A percentile compares a stretch with the other conserved stretches of the same genome.
Conservation (phyloP, 805 yeast species). For the Metschnikowia cubensis region DNA sequence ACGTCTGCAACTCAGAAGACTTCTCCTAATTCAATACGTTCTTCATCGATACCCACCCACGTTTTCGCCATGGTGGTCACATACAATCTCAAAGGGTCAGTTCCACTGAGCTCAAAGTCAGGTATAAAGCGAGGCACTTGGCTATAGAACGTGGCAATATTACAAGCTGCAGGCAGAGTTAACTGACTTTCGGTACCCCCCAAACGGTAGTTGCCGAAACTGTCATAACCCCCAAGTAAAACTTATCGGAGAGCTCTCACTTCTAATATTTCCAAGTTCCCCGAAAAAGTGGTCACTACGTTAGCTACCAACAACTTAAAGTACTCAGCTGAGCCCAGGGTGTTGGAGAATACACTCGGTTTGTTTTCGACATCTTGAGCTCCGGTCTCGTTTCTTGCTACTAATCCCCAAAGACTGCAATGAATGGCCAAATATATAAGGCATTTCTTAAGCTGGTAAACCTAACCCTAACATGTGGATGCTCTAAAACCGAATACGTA, state of each 20-base stretch:
- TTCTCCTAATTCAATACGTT: too few relatives aligned
- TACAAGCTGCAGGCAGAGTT: slow-evolving; percentile 75
- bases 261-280: slow-evolving; percentile 51
- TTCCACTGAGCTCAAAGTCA: slow-evolving; percentile 16
- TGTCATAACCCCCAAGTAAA: slow-evolving; percentile 80
- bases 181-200: slow-evolving; percentile 64
- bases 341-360: slow-evolving; percentile 30
- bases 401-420: too few relatives aligned
- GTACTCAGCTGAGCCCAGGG: slow-evolving; percentile 25
- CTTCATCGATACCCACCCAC: too few relatives aligned
- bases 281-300: slow-evolving; percentile 45
- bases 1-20: too few relatives aligned
- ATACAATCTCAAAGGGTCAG: slow-evolving; percentile 48
- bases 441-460: too few relatives aligned
- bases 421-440: too few relatives aligned
- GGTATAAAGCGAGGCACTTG: slow-evolving; percentile 49
- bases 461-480: too few relatives aligned
- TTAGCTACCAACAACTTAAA: slow-evolving; percentile 44
- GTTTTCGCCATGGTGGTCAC: slow-evolving; percentile 62
- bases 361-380: slow-evolving; percentile 22
- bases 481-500: too few relatives aligned
- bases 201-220: too few relatives aligned
- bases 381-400: too few relatives aligned
- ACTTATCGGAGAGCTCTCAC: slow-evolving; percentile 62
- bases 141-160: slow-evolving; percentile 51